These are phyloP conservation scores for Scutellaria baicalensis DNA, from an alignment of 257 asterid genomes.

Conservation along the genomic window DNA sequence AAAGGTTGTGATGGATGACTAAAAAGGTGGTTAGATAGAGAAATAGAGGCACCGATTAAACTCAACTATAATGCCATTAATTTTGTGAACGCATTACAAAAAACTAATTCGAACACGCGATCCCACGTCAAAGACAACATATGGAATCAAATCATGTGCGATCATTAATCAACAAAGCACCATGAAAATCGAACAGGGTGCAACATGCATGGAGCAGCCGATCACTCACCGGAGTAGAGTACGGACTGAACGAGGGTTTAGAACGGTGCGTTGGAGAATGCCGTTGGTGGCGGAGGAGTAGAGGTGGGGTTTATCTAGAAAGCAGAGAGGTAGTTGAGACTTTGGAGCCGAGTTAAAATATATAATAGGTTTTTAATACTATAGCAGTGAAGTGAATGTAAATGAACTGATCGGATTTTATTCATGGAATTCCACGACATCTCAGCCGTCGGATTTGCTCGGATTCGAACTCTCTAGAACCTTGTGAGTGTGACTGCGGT, in stretches of 20 bases:
- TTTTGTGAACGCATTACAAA: too few species aligned
- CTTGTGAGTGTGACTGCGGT: not conserved
- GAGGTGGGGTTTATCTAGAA: not conserved
- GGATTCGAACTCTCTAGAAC: not conserved
- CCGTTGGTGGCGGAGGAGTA: not conserved
- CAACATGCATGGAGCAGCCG: not conserved
- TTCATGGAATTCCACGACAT: not conserved
- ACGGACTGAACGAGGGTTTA: not conserved
- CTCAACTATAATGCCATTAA: too few species aligned
- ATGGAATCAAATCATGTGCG: not conserved
- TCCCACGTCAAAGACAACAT: not conserved
- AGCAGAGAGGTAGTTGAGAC: not conserved
- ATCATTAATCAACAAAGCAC: not conserved
- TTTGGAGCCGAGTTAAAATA: too few species aligned
- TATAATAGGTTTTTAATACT: not conserved
- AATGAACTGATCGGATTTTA: not conserved
- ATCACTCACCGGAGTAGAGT: not conserved
- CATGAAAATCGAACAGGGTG: not conserved
- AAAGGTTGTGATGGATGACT: too few species aligned
- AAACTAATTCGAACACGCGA: not conserved
- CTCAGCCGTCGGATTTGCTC: not conserved
- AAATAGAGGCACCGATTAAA: too few species aligned
- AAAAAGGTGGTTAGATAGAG: too few species aligned
- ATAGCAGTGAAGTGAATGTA: not conserved
- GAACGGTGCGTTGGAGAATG: not conserved